phyloP scores from a whole-genome alignment of 306 rosid species.

The Quercus gilva region DNA sequence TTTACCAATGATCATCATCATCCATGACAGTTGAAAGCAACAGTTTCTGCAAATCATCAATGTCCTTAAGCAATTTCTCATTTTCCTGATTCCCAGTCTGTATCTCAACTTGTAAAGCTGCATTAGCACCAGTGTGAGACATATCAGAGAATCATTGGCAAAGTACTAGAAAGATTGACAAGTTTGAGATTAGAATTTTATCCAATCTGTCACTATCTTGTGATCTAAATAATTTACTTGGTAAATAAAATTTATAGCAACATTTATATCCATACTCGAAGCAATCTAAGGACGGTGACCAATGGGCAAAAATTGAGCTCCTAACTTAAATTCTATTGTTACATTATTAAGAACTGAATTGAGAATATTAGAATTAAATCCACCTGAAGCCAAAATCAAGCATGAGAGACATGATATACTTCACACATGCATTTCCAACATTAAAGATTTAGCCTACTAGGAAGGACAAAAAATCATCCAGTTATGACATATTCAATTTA shows the following conservation, averaged over 20 bases:
- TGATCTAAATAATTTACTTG: neutral
- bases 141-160: neutral
- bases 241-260: neutral
- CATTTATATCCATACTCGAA: neutral
- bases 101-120: slow-evolving; percentile 59
- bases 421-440: neutral
- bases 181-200: neutral
- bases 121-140: slow-evolving; percentile 14
- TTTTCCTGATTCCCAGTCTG: slow-evolving; percentile 49
- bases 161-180: neutral
- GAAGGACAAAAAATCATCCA: neutral
- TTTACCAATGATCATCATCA: slow-evolving; percentile 36
- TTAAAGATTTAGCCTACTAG: neutral
- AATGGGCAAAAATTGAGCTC: neutral
- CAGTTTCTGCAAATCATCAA: slow-evolving; percentile 45
- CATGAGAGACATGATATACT: neutral
- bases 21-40: slow-evolving; percentile 49
- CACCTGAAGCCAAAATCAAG: neutral
- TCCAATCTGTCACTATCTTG: neutral
- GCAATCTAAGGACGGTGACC: neutral
- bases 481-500: neutral
- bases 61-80: slow-evolving; percentile 53
- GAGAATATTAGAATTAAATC: no score
- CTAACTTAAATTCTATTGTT: neutral
- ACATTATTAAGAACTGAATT: neutral